phyloP scores from a whole-genome alignment of 306 rosid species.

The Comarum palustre region DNA sequence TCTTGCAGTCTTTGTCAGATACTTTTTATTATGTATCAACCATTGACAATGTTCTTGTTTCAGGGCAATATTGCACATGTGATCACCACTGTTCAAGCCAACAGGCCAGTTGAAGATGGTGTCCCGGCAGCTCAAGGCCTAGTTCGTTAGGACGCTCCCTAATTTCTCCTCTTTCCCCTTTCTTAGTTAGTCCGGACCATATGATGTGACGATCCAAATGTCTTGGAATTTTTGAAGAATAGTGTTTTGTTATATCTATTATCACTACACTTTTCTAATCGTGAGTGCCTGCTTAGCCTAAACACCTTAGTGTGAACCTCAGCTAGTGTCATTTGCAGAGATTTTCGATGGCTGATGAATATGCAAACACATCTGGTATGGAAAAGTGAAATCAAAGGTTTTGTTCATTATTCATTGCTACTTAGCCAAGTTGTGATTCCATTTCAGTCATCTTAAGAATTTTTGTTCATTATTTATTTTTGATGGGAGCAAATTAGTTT shows the following conservation, averaged over 20 bases:
- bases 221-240: conserved; percentile 24
- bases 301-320: not conserved
- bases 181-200: conserved; percentile 9
- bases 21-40: not conserved
- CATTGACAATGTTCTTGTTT: conserved; percentile 12
- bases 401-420: not conserved
- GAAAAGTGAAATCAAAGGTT: not conserved
- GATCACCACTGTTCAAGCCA: conserved; percentile 74
- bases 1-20: not conserved
- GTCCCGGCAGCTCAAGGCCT: conserved; percentile 65
- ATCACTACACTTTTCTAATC: not conserved
- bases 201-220: conserved; percentile 6
- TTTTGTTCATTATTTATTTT: not conserved
- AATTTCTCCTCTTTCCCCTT: not conserved
- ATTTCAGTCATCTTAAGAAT: not conserved
- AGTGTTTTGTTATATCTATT: not conserved
- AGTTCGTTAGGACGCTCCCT: conserved; percentile 46
- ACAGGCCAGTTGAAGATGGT: conserved; percentile 65
- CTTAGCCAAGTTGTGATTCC: not conserved
- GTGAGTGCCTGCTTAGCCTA: not conserved
- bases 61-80: conserved; percentile 77
- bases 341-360: not conserved
- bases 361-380: not conserved
- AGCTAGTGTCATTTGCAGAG: not conserved
- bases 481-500: too few relatives aligned